Percentiles rank a stretch among this genome's conserved stretches.
These are phyloP conservation scores for Ceratobasidium sp. DNA, from an alignment of 1,284 basidiomycete genomes.

Conservation along the genomic window DNA sequence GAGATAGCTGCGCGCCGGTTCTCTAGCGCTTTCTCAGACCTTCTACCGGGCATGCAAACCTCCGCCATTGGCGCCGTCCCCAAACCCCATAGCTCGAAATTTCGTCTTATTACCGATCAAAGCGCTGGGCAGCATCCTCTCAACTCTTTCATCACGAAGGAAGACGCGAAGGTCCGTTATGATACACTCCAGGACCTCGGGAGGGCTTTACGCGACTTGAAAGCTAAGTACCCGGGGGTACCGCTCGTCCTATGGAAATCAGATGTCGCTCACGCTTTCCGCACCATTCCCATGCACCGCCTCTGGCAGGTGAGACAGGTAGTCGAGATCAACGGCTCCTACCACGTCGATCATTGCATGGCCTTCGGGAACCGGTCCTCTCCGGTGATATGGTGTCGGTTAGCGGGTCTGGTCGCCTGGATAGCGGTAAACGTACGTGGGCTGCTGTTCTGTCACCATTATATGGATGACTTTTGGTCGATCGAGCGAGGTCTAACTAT, in stretches of 20 bases:
- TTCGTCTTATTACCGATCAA: conserved; percentile 58
- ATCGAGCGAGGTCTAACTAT: conserved; percentile 20
- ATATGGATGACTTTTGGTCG: conserved; percentile 39
- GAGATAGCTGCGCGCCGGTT: conserved; percentile 55
- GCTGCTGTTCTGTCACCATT: conserved; percentile 34
- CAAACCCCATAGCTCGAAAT: conserved; percentile 55
- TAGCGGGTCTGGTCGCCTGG: conserved; percentile 42
- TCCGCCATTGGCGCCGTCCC: conserved; percentile 59
- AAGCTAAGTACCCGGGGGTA: conserved; percentile 43
- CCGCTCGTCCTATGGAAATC: conserved; percentile 44
- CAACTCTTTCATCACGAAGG: conserved; percentile 55
- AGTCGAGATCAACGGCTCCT: conserved; percentile 17
- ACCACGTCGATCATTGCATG: conserved; percentile 41
- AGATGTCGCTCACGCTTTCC: conserved; percentile 43
- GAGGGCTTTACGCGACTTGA: conserved; percentile 47
- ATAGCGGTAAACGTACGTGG: conserved; percentile 34
- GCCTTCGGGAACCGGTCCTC: conserved; percentile 42
- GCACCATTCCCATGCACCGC: conserved; percentile 39
- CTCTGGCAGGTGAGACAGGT: conserved; percentile 42
- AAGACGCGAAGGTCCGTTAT: conserved; percentile 44
- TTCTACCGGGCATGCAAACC: conserved; percentile 61
- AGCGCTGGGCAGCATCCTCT: conserved; percentile 53
- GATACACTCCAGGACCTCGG: conserved; percentile 54
- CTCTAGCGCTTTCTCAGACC: conserved; percentile 55
- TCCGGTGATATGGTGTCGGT: conserved; percentile 42